phyloP scores from a whole-genome alignment of 2,329 filamentous ascomycete species.

The Aspergillus sp. region DNA sequence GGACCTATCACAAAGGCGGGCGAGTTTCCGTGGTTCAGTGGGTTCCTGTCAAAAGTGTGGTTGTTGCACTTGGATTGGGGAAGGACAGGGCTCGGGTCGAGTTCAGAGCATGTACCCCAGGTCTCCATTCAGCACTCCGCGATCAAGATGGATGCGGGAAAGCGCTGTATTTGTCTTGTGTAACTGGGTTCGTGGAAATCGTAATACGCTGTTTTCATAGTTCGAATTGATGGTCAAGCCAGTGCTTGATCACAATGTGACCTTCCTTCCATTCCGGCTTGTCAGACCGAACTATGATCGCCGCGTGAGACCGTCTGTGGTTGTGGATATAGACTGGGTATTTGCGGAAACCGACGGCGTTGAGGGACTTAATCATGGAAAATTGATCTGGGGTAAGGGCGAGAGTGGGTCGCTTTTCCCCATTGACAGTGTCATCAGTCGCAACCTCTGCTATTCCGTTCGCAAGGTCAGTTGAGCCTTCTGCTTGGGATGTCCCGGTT shows the following conservation, averaged over 20 bases:
- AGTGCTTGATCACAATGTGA: conserved; percentile 74
- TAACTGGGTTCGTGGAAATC: background rate
- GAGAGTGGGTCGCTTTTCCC: conserved; percentile 61
- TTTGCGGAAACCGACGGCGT: conserved; percentile 61
- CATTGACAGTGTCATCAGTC: background rate
- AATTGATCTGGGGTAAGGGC: conserved; percentile 81
- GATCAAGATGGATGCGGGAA: background rate
- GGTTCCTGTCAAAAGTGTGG: background rate
- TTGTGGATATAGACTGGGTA: conserved; percentile 59
- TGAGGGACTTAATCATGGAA: conserved; percentile 75
- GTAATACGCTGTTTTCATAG: background rate
- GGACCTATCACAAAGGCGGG: background rate
- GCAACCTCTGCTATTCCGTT: background rate
- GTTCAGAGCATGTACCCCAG: background rate
- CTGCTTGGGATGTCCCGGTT: background rate
- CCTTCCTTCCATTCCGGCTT: conserved; percentile 75
- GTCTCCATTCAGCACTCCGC: background rate
- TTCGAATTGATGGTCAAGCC: conserved; percentile 70
- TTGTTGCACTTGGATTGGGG: background rate
- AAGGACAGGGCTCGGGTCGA: background rate
- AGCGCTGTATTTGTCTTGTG: background rate
- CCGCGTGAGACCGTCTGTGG: conserved; percentile 78
- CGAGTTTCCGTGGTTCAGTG: background rate
- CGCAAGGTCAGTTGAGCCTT: background rate
- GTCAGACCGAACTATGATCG: conserved; percentile 74